Conservation (phyloP, 371 early-diverging fungal species). For the Apophysomyces sp. region DNA sequence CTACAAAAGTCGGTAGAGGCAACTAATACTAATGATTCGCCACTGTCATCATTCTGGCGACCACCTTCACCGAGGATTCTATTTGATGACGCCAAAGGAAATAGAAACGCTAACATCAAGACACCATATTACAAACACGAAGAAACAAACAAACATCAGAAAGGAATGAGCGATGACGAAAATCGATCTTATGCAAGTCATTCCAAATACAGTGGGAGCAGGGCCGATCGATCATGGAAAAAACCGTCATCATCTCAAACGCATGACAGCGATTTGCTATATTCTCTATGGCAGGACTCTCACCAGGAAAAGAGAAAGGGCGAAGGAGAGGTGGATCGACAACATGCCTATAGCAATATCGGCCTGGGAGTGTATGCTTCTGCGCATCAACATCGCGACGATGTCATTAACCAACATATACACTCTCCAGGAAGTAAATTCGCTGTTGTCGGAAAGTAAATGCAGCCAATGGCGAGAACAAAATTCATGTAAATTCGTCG, state of each 20-base stretch:
- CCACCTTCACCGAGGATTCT: background rate
- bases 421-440: too few relatives aligned
- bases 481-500: too few relatives aligned
- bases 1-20: background rate
- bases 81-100: background rate
- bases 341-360: constrained; percentile 40
- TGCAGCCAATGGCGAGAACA: too few relatives aligned
- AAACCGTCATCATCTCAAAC: background rate
- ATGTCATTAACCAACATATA: constrained; percentile 52
- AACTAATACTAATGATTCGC: background rate
- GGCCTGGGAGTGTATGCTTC: constrained; percentile 53
- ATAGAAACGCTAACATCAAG: background rate
- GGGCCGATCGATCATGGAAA: background rate
- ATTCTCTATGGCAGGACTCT: background rate
- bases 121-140: background rate
- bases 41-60: background rate
- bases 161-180: background rate
- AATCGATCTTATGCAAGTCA: background rate
- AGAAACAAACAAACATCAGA: background rate
- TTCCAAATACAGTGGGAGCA: background rate
- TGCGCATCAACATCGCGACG: constrained; percentile 52
- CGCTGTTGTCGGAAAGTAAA: too few relatives aligned
- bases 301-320: background rate
- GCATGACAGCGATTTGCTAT: background rate
- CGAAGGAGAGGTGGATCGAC: constrained; percentile 4